Evolutionary conservation across 2,329 filamentous ascomycete species (phyloP), one percentile per base, ranked within the genome.

Genomic region (Colletotrichum horii): DNA sequence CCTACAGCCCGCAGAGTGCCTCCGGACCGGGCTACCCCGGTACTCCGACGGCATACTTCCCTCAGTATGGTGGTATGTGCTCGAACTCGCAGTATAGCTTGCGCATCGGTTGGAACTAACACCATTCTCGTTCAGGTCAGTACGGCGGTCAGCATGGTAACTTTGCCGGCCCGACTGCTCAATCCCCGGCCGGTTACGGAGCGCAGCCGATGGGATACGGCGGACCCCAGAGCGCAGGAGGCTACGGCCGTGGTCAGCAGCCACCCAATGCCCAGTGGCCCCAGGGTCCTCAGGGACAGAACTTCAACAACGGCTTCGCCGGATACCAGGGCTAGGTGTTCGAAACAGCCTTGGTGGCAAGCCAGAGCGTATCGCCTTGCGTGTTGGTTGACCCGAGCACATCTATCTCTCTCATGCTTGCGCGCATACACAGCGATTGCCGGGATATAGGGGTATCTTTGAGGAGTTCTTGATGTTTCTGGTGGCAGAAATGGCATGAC

Each of bases 41-140:
- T 80, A 95, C 95, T 60, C 94, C 95, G 60, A 93, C 92, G 74
- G 89, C 90, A 43, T 98, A 95, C 88, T 98, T 98, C 85, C 96
- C 96, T 79, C 97, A 98, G 87, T 98, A 98, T 83, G 94, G 94
- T 83, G 95, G 95, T 91, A 91, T 85, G 89, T 88, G 26, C 26
- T 22, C 32, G 32, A 34, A n/a, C 58, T 52, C 19, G 28, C 22
- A 30, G 3, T 48, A 19, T 19, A 6, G 22, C 32, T n/a, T 64
- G 56, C 36, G 34, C 11, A 34, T 9, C n/a, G 16, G 15, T 48
- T 55, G 55, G 71, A 71, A 80, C 82, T 84, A 78, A 84, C 80
- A 79, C 71, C 22, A 48, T 48, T 66, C 26, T 28, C 14, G 9
- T 28, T 26, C 76, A 88, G 88, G 85, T 71, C 89, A 90, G 81